These are phyloP conservation scores for Rhizopus microsporus DNA, from an alignment of 371 early-diverging fungal genomes.

Conservation along the genomic window DNA sequence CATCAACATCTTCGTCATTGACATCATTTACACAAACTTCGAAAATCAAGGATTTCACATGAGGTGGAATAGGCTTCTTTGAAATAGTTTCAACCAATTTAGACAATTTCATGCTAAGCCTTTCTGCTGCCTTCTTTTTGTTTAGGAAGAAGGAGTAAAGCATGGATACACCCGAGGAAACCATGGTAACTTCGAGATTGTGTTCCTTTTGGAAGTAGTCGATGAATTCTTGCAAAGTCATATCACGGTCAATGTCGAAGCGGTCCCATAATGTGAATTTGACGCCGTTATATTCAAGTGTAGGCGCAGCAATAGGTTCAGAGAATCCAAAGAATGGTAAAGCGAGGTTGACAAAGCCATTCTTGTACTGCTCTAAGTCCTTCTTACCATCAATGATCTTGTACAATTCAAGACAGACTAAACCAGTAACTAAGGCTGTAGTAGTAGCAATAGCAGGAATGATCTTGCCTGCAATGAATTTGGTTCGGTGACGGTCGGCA, in stretches of 20 bases:
- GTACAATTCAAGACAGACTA: constrained; percentile 98
- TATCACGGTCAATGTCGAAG: constrained; percentile 86
- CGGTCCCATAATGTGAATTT: constrained; percentile 98
- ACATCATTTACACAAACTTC: constrained; percentile 88
- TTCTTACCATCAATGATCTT: constrained; percentile 83
- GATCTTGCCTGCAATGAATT: constrained; percentile 99
- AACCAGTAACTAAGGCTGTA: constrained; percentile 98
- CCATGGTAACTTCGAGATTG: constrained; percentile 92
- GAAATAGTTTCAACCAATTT: constrained; percentile 81
- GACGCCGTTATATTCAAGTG: constrained; percentile 81
- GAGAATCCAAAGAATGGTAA: constrained; percentile 99
- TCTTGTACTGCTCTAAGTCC: constrained; percentile 96
- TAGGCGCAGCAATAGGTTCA: constrained; percentile 94
- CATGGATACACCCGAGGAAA: constrained; percentile 93
- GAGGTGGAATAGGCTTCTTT: constrained; percentile 85
- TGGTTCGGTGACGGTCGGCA: constrained; percentile 95
- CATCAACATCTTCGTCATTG: constrained; percentile 91
- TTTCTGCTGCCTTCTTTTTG: constrained; percentile 85
- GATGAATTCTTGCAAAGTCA: constrained; percentile 90
- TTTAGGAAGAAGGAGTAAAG: constrained; percentile 90
- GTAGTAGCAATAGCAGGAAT: constrained; percentile 99
- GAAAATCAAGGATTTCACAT: constrained; percentile 82
- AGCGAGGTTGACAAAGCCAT: constrained; percentile 98
- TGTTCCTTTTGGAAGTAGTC: constrained; percentile 84
- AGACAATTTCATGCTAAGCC: constrained; percentile 73